Conservation (phyloP, 2,329 filamentous ascomycete genomes). For the Claviceps humidiphila region DNA sequence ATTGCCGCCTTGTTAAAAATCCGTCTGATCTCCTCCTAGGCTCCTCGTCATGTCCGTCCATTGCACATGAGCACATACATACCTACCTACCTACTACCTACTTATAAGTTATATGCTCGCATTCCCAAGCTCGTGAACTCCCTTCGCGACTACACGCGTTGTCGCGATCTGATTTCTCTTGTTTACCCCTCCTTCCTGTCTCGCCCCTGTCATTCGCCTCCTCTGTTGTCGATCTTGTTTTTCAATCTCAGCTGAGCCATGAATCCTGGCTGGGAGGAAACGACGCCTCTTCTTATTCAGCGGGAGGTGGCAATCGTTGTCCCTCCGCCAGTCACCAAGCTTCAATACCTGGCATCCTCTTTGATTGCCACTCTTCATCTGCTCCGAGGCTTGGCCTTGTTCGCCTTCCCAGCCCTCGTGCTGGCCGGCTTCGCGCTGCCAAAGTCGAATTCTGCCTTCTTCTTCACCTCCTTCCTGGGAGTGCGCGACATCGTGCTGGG, state of each 20-base stretch:
- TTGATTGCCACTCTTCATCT: constrained; percentile 15
- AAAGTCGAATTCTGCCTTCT: constrained; percentile 13
- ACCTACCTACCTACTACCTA: too few species aligned
- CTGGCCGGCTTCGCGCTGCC: constrained; percentile 18
- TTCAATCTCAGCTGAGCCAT: background rate
- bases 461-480: constrained; percentile 19
- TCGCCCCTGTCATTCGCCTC: background rate
- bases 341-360: constrained; percentile 13
- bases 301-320: background rate
- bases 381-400: constrained; percentile 15
- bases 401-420: constrained; percentile 16
- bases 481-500: constrained; percentile 19
- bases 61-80: too few species aligned
- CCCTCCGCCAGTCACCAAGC: constrained; percentile 6
- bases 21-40: too few species aligned
- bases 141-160: too few species aligned
- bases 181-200: too few species aligned
- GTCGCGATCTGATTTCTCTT: too few species aligned
- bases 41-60: too few species aligned
- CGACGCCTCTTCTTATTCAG: constrained; percentile 5
- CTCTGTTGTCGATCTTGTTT: background rate
- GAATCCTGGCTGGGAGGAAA: background rate
- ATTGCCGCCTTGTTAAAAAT: too few species aligned
- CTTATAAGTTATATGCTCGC: too few species aligned
- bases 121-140: too few species aligned